A percentile compares a stretch with the other conserved stretches of the same genome.
Conservation (phyloP, 805 yeast species). For the Hemisphaericaspora nanyangensis region DNA sequence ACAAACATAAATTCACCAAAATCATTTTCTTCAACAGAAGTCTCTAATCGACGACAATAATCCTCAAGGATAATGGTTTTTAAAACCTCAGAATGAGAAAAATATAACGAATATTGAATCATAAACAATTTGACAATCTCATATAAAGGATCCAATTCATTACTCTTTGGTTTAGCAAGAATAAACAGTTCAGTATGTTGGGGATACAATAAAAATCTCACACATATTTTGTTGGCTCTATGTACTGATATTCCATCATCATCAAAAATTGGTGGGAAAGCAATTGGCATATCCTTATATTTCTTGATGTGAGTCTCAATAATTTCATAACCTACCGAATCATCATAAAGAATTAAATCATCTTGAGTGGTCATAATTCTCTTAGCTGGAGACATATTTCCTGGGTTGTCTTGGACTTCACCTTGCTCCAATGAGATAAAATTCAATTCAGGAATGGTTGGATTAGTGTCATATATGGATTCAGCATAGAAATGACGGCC, state of each 20-base stretch:
- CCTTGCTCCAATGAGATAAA: slow-evolving; percentile 9
- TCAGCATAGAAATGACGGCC: slow-evolving; percentile 30
- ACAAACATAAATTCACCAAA: slow-evolving; percentile 32
- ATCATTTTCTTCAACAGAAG: slow-evolving; percentile 28
- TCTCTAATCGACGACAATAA: slow-evolving; percentile 29
- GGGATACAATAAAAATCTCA: slow-evolving; percentile 39
- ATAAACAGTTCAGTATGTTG: slow-evolving; percentile 47
- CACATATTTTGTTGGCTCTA: slow-evolving; percentile 24
- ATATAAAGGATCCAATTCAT: slow-evolving; percentile 57
- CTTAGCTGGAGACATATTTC: slow-evolving; percentile 5
- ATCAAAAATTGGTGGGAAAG: slow-evolving; percentile 33
- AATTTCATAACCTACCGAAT: slow-evolving; percentile 28
- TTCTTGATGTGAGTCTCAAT: slow-evolving; percentile 23
- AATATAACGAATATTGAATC: slow-evolving; percentile 38
- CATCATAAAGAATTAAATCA: slow-evolving; percentile 20
- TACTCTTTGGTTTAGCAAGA: slow-evolving; percentile 48
- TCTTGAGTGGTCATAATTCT: slow-evolving; percentile 15
- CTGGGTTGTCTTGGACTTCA: not conserved
- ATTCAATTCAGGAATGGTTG: slow-evolving; percentile 17
- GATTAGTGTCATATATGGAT: slow-evolving; percentile 18
- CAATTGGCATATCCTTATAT: slow-evolving; percentile 30
- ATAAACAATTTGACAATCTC: slow-evolving; percentile 52
- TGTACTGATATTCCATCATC: slow-evolving; percentile 15
- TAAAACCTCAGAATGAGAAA: slow-evolving; percentile 32
- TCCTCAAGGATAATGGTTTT: slow-evolving; percentile 29